Evolutionary conservation across 805 yeast genomes (phyloP).

Genomic region (Saccharomycopsis selenospora): DNA sequence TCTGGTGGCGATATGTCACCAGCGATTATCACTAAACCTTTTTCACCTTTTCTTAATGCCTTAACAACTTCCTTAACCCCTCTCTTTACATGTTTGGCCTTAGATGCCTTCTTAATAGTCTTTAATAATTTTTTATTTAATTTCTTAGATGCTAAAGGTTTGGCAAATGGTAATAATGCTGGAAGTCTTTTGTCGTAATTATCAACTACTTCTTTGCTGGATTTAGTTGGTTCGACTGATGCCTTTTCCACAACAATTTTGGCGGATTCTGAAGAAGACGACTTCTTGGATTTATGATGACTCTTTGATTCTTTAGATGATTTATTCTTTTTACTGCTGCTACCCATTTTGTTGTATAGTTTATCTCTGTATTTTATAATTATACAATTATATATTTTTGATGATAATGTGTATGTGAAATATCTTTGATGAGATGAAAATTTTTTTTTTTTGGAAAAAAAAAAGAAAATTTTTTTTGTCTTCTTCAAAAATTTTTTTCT

Average conservation of each 20-base stretch:
- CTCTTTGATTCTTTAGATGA: constrained; percentile 16
- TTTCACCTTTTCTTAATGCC: constrained; percentile 95
- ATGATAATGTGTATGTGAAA: too few relatives aligned
- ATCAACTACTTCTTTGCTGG: constrained; percentile 48
- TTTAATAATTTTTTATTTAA: constrained; percentile 91
- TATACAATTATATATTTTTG: not conserved
- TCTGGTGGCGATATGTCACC: constrained; percentile 98
- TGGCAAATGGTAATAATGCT: constrained; percentile 86
- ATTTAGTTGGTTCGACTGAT: constrained; percentile 29
- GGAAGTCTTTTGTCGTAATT: constrained; percentile 90
- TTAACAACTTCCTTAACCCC: constrained; percentile 99
- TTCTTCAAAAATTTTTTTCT: too few relatives aligned
- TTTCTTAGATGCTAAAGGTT: constrained; percentile 93
- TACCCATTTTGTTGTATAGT: constrained; percentile 20
- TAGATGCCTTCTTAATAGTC: constrained; percentile 95
- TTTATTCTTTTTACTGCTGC: constrained; percentile 18
- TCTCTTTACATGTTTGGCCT: constrained; percentile 95
- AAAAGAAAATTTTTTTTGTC: constrained; percentile 8
- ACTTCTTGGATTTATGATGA: constrained; percentile 10
- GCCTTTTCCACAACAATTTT: constrained; percentile 27
- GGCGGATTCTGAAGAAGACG: constrained; percentile 1
- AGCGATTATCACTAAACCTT: constrained; percentile 92
- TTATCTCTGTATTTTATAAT: too few relatives aligned
- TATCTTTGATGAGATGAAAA: constrained; percentile 1
- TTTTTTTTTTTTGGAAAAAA: not conserved